A percentile compares a stretch with the other conserved stretches of the same genome.
Conservation (phyloP, 805 yeast genomes). For the Metschnikowia colocasiae region DNA sequence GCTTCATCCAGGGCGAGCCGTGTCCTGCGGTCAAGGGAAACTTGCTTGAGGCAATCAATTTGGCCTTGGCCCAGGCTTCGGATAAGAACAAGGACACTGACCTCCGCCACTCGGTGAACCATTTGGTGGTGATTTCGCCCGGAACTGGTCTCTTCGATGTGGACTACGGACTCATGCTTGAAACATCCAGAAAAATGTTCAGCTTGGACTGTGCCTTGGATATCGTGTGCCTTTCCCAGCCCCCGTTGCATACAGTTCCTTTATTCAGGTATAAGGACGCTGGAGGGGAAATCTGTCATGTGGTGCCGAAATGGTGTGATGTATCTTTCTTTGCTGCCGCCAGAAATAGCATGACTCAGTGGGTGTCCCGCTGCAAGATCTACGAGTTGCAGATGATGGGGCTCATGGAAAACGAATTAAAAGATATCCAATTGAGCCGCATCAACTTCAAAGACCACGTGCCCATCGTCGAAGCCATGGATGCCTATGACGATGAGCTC, state of each 20-base stretch:
- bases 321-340: conserved; percentile 82
- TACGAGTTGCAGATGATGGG: conserved; percentile 99
- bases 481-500: conserved; percentile 57
- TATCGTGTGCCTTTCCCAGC: conserved; percentile 80
- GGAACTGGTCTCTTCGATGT: conserved; percentile 94
- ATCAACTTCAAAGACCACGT: conserved; percentile 37
- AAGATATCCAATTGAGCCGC: conserved; percentile 62
- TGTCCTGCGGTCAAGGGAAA: conserved; percentile 90
- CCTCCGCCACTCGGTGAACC: conserved; percentile 85
- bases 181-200: conserved; percentile 71
- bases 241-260: conserved; percentile 92
- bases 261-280: conserved; percentile 65
- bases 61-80: conserved; percentile 73
- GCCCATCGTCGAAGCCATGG: conserved; percentile 59
- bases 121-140: conserved; percentile 81
- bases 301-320: conserved; percentile 95
- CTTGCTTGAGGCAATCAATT: conserved; percentile 77
- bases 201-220: conserved; percentile 85
- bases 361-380: conserved; percentile 94
- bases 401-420: conserved; percentile 84
- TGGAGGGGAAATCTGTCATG: conserved; percentile 51
- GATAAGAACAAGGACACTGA: conserved; percentile 83
- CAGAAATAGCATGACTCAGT: conserved; percentile 45
- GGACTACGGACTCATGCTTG: conserved; percentile 68
- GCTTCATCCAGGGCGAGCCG: conserved; percentile 48